Evolutionary conservation across 108 stramenopile species (phyloP).

Genomic region (Cyclostephanos tholiformis): DNA sequence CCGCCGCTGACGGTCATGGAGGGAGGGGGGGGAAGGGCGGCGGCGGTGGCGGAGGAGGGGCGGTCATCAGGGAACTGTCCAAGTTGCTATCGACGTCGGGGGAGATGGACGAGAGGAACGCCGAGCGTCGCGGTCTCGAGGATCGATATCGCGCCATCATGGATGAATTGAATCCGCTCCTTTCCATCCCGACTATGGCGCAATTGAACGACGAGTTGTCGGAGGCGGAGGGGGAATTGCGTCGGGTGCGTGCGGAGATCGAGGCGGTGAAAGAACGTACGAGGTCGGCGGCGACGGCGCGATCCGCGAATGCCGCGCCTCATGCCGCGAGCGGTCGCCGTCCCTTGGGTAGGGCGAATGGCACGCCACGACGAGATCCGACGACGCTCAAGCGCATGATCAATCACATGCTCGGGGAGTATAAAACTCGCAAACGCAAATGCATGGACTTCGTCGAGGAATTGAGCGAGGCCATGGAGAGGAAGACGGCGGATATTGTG

Average conservation of each 20-base stretch:
- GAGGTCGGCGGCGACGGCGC: background rate
- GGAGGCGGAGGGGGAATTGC: conserved; percentile 40
- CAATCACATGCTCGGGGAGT: conserved; percentile 75
- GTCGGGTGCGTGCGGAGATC: conserved; percentile 41
- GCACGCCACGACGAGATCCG: conserved; percentile 26
- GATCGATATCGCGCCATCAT: conserved; percentile 17
- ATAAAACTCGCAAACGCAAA: conserved; percentile 72
- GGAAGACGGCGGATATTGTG: conserved; percentile 76
- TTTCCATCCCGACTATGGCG: conserved; percentile 57
- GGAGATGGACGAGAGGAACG: conserved; percentile 41
- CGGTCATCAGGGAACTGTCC: conserved; percentile 20
- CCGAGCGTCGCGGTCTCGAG: conserved; percentile 37
- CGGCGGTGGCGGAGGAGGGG: conserved; percentile 37
- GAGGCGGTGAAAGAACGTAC: conserved; percentile 33
- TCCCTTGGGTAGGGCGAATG: no score
- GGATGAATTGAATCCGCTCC: conserved; percentile 46
- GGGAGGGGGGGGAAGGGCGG: background rate
- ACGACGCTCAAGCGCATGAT: conserved; percentile 63
- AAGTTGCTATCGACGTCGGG: conserved; percentile 37
- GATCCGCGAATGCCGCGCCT: no score
- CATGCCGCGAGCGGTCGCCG: background rate
- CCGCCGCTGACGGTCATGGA: background rate
- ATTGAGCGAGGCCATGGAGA: conserved; percentile 88
- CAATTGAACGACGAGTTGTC: conserved; percentile 50
- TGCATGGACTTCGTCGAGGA: conserved; percentile 86